phyloP scores from a whole-genome alignment of 345 rosid species.

The Syzygium grande region DNA sequence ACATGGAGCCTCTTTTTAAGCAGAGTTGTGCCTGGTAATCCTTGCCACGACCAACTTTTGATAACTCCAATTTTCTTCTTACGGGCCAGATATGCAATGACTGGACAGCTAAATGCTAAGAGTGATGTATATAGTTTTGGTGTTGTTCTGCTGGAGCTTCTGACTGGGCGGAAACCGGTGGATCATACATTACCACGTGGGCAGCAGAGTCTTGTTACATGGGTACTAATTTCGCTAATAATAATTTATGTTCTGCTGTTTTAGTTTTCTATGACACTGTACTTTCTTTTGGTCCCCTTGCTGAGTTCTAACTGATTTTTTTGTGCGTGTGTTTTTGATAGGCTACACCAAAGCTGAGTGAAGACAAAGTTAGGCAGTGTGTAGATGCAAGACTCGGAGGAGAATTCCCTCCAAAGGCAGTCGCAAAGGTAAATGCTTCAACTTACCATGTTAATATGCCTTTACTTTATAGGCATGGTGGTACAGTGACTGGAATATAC shows the following conservation, averaged over 20 bases:
- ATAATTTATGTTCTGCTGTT: background rate
- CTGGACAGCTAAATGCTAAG: constrained; percentile 87
- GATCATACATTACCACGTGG: constrained; percentile 96
- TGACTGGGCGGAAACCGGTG: constrained; percentile 94
- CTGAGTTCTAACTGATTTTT: background rate
- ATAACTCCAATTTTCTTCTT: background rate
- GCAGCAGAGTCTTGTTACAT: constrained; percentile 59
- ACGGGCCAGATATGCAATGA: constrained; percentile 81
- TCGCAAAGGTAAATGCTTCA: constrained; percentile 70
- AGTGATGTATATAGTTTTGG: constrained; percentile 47
- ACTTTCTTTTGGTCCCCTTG: background rate
- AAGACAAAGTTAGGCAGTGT: constrained; percentile 90
- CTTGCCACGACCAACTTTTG: background rate
- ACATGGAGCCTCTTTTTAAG: background rate
- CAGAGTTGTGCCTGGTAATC: background rate
- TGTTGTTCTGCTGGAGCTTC: constrained; percentile 90
- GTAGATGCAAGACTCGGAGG: constrained; percentile 89
- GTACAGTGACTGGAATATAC: background rate
- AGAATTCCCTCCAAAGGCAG: constrained; percentile 88
- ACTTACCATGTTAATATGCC: background rate
- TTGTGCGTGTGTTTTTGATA: constrained; percentile 5
- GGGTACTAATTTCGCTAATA: constrained; percentile 34
- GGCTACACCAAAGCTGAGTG: constrained; percentile 94
- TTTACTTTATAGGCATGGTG: background rate
- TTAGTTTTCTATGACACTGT: background rate